Evolutionary conservation across 768 basidiomycete species (phyloP).

Genomic region (Lactarius hengduanensis): DNA sequence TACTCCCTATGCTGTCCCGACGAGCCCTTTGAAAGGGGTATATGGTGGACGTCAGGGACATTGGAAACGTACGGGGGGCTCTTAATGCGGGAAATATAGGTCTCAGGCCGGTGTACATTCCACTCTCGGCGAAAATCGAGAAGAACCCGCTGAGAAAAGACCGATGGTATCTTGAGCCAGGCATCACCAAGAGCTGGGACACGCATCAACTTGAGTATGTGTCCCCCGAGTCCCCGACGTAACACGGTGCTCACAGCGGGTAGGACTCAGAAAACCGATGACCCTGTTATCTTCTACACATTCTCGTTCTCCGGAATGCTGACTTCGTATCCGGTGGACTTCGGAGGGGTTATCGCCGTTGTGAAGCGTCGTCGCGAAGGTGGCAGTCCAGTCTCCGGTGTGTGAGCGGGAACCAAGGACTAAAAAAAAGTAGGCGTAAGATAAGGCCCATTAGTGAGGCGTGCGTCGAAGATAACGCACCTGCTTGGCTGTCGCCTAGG

Average conservation of each 20-base stretch:
- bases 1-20: slow-evolving; percentile 30
- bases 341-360: slow-evolving; percentile 69
- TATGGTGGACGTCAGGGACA: slow-evolving; percentile 43
- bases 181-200: slow-evolving; percentile 38
- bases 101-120: slow-evolving; percentile 34
- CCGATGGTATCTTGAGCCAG: slow-evolving; percentile 40
- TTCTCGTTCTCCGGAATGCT: slow-evolving; percentile 70
- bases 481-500: slow-evolving; percentile 76
- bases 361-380: slow-evolving; percentile 62
- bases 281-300: slow-evolving; percentile 65
- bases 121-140: slow-evolving; percentile 39
- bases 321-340: slow-evolving; percentile 56
- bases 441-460: background rate
- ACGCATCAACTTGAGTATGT: slow-evolving; percentile 7
- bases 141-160: slow-evolving; percentile 38
- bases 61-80: slow-evolving; percentile 49
- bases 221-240: background rate
- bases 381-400: slow-evolving; percentile 55
- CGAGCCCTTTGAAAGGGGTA: slow-evolving; percentile 31
- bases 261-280: slow-evolving; percentile 75
- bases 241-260: slow-evolving; percentile 55
- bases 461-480: slow-evolving; percentile 41
- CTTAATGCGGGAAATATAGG: slow-evolving; percentile 39
- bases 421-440: slow-evolving; percentile 21
- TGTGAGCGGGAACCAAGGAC: slow-evolving; percentile 48